Percentiles rank a stretch among this genome's conserved stretches.
Evolutionary conservation across 768 basidiomycete genomes (phyloP).

Genomic region (Hemileccinum rubropunctum): DNA sequence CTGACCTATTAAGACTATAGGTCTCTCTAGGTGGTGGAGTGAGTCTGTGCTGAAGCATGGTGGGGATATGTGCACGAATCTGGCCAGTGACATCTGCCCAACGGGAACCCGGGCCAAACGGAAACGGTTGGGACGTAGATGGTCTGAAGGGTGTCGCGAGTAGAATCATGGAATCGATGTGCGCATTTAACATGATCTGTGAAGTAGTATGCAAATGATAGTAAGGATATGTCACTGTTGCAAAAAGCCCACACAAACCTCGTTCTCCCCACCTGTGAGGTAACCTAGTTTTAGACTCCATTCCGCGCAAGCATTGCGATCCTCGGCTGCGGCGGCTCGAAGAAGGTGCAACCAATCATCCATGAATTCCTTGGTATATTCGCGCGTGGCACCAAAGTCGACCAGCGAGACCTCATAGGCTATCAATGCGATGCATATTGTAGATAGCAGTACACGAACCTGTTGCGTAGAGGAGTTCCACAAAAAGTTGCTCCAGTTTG

Average conservation of each 20-base stretch:
- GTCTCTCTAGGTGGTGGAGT: conserved; percentile 95
- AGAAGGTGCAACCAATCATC: conserved; percentile 85
- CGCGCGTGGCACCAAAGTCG: conserved; percentile 94
- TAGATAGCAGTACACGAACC: conserved; percentile 35
- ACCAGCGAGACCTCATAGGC: conserved; percentile 70
- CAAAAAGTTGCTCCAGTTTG: conserved; percentile 97
- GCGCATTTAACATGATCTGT: conserved; percentile 80
- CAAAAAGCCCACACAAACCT: conserved; percentile 43
- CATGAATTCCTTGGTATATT: conserved; percentile 84
- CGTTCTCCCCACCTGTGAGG: conserved; percentile 82
- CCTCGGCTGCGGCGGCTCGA: conserved; percentile 68
- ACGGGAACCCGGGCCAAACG: conserved; percentile 63
- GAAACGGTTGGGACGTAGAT: conserved; percentile 64
- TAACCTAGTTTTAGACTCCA: conserved; percentile 86
- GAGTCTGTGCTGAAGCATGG: conserved; percentile 85
- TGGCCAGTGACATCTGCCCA: conserved; percentile 74
- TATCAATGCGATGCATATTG: not conserved
- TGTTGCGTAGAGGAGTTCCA: conserved; percentile 69
- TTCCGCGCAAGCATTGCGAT: conserved; percentile 61
- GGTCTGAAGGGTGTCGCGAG: conserved; percentile 83
- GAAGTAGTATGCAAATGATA: not conserved
- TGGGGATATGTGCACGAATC: conserved; percentile 80
- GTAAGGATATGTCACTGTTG: not conserved
- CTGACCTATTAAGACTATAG: conserved; percentile 86
- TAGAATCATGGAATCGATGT: conserved; percentile 77